These are phyloP conservation scores for Hortaea sp. DNA, from an alignment of 2,329 filamentous ascomycete genomes.

Conservation along the genomic window DNA sequence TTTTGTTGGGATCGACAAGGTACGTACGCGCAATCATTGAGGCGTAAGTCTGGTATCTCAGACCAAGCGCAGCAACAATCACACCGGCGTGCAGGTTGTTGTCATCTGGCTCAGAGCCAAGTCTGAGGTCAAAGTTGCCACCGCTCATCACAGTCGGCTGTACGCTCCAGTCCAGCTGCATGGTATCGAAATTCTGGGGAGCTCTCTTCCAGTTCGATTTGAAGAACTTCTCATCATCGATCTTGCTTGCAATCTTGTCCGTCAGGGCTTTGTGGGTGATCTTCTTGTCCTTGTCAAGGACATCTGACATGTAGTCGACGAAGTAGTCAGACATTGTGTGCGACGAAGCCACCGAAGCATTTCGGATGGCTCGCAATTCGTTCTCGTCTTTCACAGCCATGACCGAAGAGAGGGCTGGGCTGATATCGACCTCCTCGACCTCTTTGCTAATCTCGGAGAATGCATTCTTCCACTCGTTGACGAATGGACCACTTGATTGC, in stretches of 20 bases:
- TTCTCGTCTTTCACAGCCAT: conserved; percentile 92
- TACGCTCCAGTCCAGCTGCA: conserved; percentile 88
- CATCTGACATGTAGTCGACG: conserved; percentile 93
- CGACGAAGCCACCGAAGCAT: conserved; percentile 86
- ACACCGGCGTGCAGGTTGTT: conserved; percentile 79
- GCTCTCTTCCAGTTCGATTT: conserved; percentile 60
- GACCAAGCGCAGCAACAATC: conserved; percentile 82
- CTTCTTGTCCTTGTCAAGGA: conserved; percentile 94
- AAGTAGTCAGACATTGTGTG: conserved; percentile 94
- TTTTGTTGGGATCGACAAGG: conserved; percentile 92
- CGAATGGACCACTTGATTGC: conserved; percentile 73
- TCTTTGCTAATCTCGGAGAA: conserved; percentile 73
- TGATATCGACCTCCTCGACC: conserved; percentile 78
- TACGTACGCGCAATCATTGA: conserved; percentile 89
- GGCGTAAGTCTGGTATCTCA: conserved; percentile 93
- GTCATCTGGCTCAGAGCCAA: conserved; percentile 67
- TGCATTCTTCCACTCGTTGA: conserved; percentile 89
- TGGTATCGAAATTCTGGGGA: conserved; percentile 73
- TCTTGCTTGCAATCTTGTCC: conserved; percentile 81
- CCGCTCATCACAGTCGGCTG: conserved; percentile 88
- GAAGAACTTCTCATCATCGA: conserved; percentile 92
- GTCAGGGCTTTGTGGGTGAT: conserved; percentile 80
- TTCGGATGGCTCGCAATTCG: conserved; percentile 87
- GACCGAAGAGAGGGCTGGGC: conserved; percentile 69
- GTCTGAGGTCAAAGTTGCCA: conserved; percentile 84